Percentiles rank a stretch among this genome's conserved stretches.
Conservation (phyloP, 805 yeast genomes). For the Blastobotrys robertii region DNA sequence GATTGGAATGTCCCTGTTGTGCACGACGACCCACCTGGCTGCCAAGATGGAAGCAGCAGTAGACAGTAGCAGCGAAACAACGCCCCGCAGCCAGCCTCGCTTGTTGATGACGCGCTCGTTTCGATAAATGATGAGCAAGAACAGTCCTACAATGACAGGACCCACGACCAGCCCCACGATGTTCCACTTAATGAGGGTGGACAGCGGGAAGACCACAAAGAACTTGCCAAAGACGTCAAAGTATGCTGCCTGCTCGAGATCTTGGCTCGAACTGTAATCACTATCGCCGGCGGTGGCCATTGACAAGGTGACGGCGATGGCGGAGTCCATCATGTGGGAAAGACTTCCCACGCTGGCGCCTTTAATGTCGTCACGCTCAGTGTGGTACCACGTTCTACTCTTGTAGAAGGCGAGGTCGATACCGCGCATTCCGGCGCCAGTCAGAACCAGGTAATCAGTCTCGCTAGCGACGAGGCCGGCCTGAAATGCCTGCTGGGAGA, state of each 20-base stretch:
- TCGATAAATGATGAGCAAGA: constrained; percentile 27
- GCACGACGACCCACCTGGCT: constrained; percentile 32
- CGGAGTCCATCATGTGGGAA: constrained; percentile 74
- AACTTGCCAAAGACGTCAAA: constrained; percentile 54
- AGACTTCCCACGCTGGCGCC: constrained; percentile 58
- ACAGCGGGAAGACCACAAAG: constrained; percentile 45
- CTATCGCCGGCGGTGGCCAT: constrained; percentile 35
- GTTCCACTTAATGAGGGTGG: constrained; percentile 41
- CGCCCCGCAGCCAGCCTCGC: constrained; percentile 43
- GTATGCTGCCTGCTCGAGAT: constrained; percentile 40
- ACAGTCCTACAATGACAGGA: constrained; percentile 43
- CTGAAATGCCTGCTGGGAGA: constrained; percentile 79
- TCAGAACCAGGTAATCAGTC: constrained; percentile 76
- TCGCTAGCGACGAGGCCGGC: constrained; percentile 63
- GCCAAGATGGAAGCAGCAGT: constrained; percentile 28
- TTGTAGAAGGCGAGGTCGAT: constrained; percentile 83
- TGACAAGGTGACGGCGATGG: constrained; percentile 48
- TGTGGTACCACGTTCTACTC: constrained; percentile 79
- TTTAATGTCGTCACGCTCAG: constrained; percentile 57
- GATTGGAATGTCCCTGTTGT: constrained; percentile 44
- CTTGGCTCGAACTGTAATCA: constrained; percentile 17
- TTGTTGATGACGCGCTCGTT: constrained; percentile 39
- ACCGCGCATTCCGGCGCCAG: constrained; percentile 60
- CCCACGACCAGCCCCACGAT: constrained; percentile 40
- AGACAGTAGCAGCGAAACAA: constrained; percentile 45